Percentiles rank a stretch among this genome's conserved stretches.
These are phyloP conservation scores for Jackrogersella multiformis DNA, from an alignment of 495 filamentous ascomycete species.

Conservation along the genomic window DNA sequence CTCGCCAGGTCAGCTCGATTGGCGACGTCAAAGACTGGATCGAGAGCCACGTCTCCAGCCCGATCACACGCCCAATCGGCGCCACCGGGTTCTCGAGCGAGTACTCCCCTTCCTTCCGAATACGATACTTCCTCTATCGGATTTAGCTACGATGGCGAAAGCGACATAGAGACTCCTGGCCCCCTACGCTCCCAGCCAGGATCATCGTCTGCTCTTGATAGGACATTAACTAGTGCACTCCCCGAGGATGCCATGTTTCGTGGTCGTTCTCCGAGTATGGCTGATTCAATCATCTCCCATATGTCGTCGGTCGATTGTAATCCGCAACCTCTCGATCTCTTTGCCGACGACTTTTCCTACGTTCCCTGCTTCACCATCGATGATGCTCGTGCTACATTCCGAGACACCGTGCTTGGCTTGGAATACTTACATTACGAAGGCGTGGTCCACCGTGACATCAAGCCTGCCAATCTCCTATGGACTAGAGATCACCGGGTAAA, in stretches of 20 bases:
- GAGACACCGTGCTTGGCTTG: slow-evolving; percentile 91
- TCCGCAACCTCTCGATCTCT: slow-evolving; percentile 61
- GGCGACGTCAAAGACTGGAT: slow-evolving; percentile 46
- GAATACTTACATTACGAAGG: slow-evolving; percentile 98
- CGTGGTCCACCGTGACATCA: slow-evolving; percentile 98
- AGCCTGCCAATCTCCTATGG: slow-evolving; percentile 95
- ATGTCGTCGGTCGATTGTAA: slow-evolving; percentile 65
- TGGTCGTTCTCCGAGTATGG: slow-evolving; percentile 69
- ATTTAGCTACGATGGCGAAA: slow-evolving; percentile 46
- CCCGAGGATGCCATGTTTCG: slow-evolving; percentile 60
- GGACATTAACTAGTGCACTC: slow-evolving; percentile 79
- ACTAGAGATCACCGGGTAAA: slow-evolving; percentile 87
- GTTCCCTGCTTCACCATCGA: slow-evolving; percentile 89
- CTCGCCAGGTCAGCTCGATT: slow-evolving; percentile 26
- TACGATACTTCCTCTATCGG: slow-evolving; percentile 48
- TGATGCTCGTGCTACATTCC: slow-evolving; percentile 86
- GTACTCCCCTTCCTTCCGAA: slow-evolving; percentile 56
- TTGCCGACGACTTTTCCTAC: slow-evolving; percentile 85
- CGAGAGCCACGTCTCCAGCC: slow-evolving; percentile 54
- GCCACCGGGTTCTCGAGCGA: slow-evolving; percentile 56
- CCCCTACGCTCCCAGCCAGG: slow-evolving; percentile 58
- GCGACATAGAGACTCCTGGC: slow-evolving; percentile 58
- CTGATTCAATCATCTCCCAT: slow-evolving; percentile 69
- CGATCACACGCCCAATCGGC: slow-evolving; percentile 57
- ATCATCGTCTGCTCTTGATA: slow-evolving; percentile 69